These are phyloP conservation scores for Fusarium papillatum DNA, from an alignment of 2,329 filamentous ascomycete genomes.

Conservation along the genomic window DNA sequence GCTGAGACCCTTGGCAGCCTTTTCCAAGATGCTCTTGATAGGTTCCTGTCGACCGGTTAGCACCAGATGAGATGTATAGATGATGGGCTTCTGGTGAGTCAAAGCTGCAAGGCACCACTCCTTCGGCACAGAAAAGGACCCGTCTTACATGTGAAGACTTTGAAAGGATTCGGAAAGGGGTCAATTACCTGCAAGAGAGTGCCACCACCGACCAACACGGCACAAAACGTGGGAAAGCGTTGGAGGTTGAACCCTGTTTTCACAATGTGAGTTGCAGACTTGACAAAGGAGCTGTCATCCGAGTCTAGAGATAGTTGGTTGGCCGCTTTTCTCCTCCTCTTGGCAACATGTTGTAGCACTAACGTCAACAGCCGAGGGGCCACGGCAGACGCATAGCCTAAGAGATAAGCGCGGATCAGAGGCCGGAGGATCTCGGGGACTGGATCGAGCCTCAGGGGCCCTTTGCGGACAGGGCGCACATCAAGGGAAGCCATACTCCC, in stretches of 20 bases:
- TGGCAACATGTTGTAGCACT: constrained; percentile 63
- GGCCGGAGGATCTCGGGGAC: constrained; percentile 67
- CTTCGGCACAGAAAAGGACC: neutral
- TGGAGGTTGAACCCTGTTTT: constrained; percentile 65
- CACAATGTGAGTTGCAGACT: constrained; percentile 57
- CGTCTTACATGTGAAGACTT: constrained; percentile 6
- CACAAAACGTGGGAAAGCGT: constrained; percentile 74
- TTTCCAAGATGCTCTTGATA: constrained; percentile 46
- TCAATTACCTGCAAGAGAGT: constrained; percentile 70
- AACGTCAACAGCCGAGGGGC: constrained; percentile 69
- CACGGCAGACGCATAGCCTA: constrained; percentile 72
- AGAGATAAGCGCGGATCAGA: constrained; percentile 69
- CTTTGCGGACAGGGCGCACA: constrained; percentile 31
- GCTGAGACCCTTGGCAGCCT: constrained; percentile 39
- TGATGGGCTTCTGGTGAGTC: neutral
- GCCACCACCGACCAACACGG: constrained; percentile 69
- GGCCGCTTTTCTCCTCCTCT: constrained; percentile 45
- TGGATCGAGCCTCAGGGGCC: constrained; percentile 42
- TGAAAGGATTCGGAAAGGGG: neutral
- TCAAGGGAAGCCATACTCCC: constrained; percentile 27
- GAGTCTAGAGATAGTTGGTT: constrained; percentile 44
- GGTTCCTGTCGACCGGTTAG: constrained; percentile 45
- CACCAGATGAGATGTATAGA: constrained; percentile 9
- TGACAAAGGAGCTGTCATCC: constrained; percentile 49
- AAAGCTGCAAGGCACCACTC: neutral